Base-by-base conservation (phyloP, 768 basidiomycete genomes). In the Rubroboletus satanas region DNA sequence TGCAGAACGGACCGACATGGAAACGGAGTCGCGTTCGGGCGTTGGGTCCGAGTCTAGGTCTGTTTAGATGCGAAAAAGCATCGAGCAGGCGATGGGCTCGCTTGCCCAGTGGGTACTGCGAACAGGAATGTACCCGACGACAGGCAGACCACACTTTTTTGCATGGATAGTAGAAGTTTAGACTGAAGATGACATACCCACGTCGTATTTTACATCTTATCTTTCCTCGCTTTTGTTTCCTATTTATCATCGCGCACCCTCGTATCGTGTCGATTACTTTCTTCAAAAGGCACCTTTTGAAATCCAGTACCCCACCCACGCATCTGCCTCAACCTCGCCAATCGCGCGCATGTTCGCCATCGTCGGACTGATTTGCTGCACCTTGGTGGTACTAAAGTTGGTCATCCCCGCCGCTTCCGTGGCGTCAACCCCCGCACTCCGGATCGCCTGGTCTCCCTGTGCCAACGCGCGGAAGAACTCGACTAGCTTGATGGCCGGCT, bases 401-500 rank as follows among this genome's bases (percentile, higher is more conserved):
- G 63, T 44, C 56, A 65, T 55, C 12, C 67, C 67, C 0, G 44
- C 67, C 3, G 56, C 58, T 42, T 69, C 67, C 7, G 52, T 51
- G 4, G 23, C 3, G n/a, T 7, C 31, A 0, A 28, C 6, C 1
- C 39, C 51, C 0, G 5, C 2, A 0, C 10, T 14, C 17, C 57
- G 55, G 5, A 43, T 29, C 0, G 52, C 55, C 8, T 54, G 23
- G 41, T 73, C 67, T 8, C 58, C 63, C 0, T 36, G 43, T 6
- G 63, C 50, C 51, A 71, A 51, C 18, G 17, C 33, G 7, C 68
- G 71, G 62, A 71, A 70, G 52, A 70, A 74, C 39, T 67, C 67
- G 18, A 74, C 59, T 1, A 74, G 42, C 50, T 75, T 73, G 49
- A 73, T 64, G 1, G 65, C 73, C 18, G 74, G 74, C 73, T 73